phyloP scores from a whole-genome alignment of 768 basidiomycete genomes.

The Heimioporus sp. region DNA sequence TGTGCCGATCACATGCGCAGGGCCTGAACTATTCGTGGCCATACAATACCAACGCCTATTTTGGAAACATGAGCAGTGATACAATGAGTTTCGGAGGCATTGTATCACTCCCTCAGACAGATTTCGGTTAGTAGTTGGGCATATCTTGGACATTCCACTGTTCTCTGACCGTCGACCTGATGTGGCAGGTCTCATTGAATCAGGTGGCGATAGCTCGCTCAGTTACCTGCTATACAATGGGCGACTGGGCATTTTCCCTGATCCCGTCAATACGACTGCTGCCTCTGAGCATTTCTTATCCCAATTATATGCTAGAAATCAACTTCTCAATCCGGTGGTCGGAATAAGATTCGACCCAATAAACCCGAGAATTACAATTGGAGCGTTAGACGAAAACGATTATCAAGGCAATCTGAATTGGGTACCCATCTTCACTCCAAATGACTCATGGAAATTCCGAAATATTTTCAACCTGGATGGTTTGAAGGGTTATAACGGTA shows the following conservation, averaged over 20 bases:
- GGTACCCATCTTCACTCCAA: slow-evolving; percentile 17
- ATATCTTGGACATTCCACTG: too few relatives aligned
- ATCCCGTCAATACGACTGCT: slow-evolving; percentile 20
- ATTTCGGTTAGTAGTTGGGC: slow-evolving; percentile 10
- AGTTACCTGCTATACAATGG: slow-evolving; percentile 23
- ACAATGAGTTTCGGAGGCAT: slow-evolving; percentile 15
- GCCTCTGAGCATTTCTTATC: slow-evolving; percentile 16
- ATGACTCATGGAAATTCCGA: slow-evolving; percentile 1
- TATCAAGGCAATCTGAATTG: slow-evolving; percentile 21
- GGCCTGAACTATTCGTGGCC: slow-evolving; percentile 12
- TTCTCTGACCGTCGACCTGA: background rate
- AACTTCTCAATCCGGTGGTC: slow-evolving; percentile 23
- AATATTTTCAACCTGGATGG: slow-evolving; percentile 12
- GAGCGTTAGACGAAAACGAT: slow-evolving; percentile 21
- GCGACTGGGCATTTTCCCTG: slow-evolving; percentile 17
- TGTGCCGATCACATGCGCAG: background rate
- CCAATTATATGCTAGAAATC: slow-evolving; percentile 8
- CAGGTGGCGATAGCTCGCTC: slow-evolving; percentile 11
- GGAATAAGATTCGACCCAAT: slow-evolving; percentile 21
- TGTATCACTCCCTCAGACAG: slow-evolving; percentile 8
- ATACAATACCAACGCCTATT: slow-evolving; percentile 6
- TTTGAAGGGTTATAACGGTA: slow-evolving; percentile 21
- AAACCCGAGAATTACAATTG: slow-evolving; percentile 27
- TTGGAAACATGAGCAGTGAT: slow-evolving; percentile 14
- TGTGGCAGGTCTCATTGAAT: slow-evolving; percentile 11